phyloP scores from a whole-genome alignment of 2,329 filamentous ascomycete genomes.

The Chrysoporthe deuterocubensis region DNA sequence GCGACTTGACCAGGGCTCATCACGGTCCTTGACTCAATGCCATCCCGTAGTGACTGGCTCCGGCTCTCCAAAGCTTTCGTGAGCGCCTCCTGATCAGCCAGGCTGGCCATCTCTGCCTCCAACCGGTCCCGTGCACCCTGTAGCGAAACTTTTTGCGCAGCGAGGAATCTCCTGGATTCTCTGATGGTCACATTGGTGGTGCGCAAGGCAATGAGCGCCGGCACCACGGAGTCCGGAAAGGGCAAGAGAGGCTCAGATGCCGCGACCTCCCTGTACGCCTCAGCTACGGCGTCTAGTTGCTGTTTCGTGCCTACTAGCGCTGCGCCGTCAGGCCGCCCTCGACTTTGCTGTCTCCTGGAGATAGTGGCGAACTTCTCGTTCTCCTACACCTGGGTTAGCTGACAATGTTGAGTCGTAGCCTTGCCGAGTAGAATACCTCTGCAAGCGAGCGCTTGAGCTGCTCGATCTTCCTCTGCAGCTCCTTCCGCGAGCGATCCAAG shows the following conservation, averaged over 20 bases:
- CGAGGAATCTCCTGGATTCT: slow-evolving; percentile 66
- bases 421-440: slow-evolving; percentile 42
- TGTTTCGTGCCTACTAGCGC: slow-evolving; percentile 13
- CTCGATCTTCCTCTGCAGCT: slow-evolving; percentile 63
- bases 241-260: slow-evolving; percentile 69
- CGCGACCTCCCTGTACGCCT: slow-evolving; percentile 68
- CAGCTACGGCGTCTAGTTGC: slow-evolving; percentile 55
- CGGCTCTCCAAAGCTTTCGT: slow-evolving; percentile 58
- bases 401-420: slow-evolving; percentile 14
- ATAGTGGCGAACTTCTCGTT: background rate
- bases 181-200: slow-evolving; percentile 66
- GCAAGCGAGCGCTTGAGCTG: slow-evolving; percentile 57
- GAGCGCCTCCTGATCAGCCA: slow-evolving; percentile 61
- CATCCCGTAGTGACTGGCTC: slow-evolving; percentile 61
- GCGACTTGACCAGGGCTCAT: slow-evolving; percentile 65
- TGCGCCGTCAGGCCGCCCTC: background rate
- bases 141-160: slow-evolving; percentile 46
- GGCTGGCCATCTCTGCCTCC: slow-evolving; percentile 53
- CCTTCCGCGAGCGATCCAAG: slow-evolving; percentile 69
- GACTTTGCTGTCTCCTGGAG: slow-evolving; percentile 29
- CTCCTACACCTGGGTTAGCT: slow-evolving; percentile 24
- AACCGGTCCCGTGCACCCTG: slow-evolving; percentile 51
- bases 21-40: slow-evolving; percentile 59
- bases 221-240: slow-evolving; percentile 67
- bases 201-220: slow-evolving; percentile 72